Conservation (phyloP, 306 rosid species). For the Sophora flavescens region DNA sequence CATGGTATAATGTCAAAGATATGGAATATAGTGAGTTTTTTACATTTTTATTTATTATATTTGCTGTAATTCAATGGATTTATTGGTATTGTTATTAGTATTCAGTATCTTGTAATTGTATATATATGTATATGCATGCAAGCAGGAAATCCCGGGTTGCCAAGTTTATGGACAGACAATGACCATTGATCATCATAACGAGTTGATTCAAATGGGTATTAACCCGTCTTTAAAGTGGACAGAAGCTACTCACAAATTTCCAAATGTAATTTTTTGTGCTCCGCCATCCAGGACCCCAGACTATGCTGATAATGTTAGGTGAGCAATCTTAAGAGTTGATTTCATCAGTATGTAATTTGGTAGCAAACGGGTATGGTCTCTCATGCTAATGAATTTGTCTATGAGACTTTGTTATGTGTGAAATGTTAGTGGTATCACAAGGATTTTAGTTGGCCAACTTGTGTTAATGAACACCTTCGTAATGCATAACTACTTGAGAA, state of each 20-base stretch:
- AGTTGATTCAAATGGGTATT: constrained; percentile 76
- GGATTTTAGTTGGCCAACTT: constrained; percentile 21
- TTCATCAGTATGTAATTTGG: constrained; percentile 23
- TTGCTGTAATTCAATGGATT: neutral
- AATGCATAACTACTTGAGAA: neutral
- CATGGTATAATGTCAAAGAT: neutral
- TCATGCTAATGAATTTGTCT: constrained; percentile 11
- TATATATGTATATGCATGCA: constrained; percentile 24
- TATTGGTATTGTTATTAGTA: constrained; percentile 18
- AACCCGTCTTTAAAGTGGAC: constrained; percentile 79
- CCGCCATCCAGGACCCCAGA: constrained; percentile 83
- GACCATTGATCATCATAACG: constrained; percentile 83
- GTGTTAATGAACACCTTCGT: constrained; percentile 8
- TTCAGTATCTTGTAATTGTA: neutral
- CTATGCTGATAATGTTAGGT: constrained; percentile 85
- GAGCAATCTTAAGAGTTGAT: constrained; percentile 33
- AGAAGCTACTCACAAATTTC: constrained; percentile 58
- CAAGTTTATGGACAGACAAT: constrained; percentile 87
- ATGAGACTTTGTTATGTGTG: neutral
- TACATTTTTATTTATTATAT: neutral
- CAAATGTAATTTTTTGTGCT: constrained; percentile 85
- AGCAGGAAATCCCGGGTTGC: constrained; percentile 78
- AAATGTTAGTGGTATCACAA: constrained; percentile 22
- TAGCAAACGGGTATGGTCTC: constrained; percentile 1
- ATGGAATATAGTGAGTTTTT: constrained; percentile 12